phyloP scores from a whole-genome alignment of 352 stramenopile genomes.

The Pythium sp. region DNA sequence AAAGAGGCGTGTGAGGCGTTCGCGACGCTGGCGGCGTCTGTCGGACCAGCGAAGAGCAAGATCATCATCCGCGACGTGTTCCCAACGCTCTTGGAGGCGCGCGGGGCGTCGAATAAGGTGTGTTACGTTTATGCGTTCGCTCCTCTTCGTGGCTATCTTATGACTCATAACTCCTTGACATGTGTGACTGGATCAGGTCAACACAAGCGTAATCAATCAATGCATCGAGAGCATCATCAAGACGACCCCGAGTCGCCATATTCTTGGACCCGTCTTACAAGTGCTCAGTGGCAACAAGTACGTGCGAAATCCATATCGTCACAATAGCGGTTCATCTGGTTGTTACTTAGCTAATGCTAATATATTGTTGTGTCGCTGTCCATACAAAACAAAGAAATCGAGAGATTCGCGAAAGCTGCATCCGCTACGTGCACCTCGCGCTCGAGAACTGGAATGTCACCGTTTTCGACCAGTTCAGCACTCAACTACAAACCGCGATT shows the following conservation, averaged over 20 bases:
- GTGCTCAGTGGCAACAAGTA: slow-evolving; percentile 53
- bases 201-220: slow-evolving; percentile 42
- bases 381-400: slow-evolving; percentile 35
- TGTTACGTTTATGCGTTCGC: neutral
- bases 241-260: slow-evolving; percentile 39
- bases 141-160: neutral
- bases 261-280: slow-evolving; percentile 45
- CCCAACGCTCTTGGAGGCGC: slow-evolving; percentile 50
- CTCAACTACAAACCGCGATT: slow-evolving; percentile 37
- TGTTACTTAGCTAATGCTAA: neutral
- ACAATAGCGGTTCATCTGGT: neutral
- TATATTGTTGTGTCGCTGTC: neutral
- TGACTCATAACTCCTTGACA: neutral
- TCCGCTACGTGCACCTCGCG: slow-evolving; percentile 46
- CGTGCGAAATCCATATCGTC: neutral
- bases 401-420: slow-evolving; percentile 60
- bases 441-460: slow-evolving; percentile 33
- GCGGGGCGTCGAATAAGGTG: slow-evolving; percentile 58
- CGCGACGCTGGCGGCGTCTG: slow-evolving; percentile 28
- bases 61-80: slow-evolving; percentile 62
- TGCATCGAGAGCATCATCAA: slow-evolving; percentile 55
- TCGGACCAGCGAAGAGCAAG: slow-evolving; percentile 43
- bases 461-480: slow-evolving; percentile 44
- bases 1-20: slow-evolving; percentile 61
- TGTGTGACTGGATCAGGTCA: slow-evolving; percentile 23